Conservation (phyloP, 176 grass and related monocot genomes). For the Carex scoparia region DNA sequence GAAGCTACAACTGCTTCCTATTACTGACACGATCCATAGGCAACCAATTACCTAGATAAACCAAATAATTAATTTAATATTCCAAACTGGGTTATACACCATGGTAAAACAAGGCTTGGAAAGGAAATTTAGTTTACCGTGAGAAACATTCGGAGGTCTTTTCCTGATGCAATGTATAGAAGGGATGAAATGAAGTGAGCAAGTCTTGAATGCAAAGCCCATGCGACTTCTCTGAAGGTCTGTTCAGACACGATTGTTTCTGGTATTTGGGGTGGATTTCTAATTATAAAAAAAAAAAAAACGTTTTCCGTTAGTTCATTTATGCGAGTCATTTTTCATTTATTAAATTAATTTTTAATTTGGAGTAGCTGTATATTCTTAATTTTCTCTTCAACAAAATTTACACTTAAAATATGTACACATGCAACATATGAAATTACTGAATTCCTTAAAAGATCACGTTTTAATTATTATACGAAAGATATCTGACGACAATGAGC, state of each 20-base stretch:
- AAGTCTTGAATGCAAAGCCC: conserved; percentile 42
- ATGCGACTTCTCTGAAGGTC: conserved; percentile 51
- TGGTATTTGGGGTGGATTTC: conserved; percentile 46
- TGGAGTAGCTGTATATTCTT: not conserved
- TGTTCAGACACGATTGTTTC: conserved; percentile 56
- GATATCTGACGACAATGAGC: not conserved
- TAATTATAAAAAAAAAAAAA: conserved; percentile 23
- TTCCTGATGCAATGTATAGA: conserved; percentile 66
- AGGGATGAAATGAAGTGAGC: conserved; percentile 29
- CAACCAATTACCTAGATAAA: conserved; percentile 49
- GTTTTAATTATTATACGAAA: not conserved
- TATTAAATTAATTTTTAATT: not conserved
- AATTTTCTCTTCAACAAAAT: not conserved
- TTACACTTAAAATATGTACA: not conserved
- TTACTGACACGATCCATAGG: conserved; percentile 62
- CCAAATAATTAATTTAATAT: not conserved
- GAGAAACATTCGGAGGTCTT: conserved; percentile 73
- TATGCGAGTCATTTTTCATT: not conserved
- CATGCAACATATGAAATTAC: not conserved
- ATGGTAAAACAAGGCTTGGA: not conserved
- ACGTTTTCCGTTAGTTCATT: not conserved
- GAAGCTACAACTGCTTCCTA: conserved; percentile 76
- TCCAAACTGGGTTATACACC: not conserved
- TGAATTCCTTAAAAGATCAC: not conserved
- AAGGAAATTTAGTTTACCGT: conserved; percentile 36